Evolutionary conservation across 108 stramenopile genomes (phyloP).

Genomic region (Nitzschia palea): DNA sequence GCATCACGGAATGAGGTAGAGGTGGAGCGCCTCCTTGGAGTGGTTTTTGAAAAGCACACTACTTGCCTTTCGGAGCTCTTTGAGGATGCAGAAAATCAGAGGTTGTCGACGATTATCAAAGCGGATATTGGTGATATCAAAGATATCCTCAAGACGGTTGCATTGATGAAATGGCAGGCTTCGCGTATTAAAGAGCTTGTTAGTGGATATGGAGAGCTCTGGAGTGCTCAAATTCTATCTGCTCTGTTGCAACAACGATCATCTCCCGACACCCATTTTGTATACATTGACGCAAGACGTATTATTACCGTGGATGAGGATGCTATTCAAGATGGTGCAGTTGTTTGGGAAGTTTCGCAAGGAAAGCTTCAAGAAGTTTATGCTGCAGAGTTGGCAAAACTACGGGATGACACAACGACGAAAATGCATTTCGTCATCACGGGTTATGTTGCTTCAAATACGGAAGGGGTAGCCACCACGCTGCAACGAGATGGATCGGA

Average conservation of each 20-base stretch:
- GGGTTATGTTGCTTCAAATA: constrained; percentile 90
- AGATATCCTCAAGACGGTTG: constrained; percentile 82
- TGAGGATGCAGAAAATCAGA: constrained; percentile 22
- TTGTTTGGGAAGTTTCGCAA: constrained; percentile 63
- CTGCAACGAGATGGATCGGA: constrained; percentile 87
- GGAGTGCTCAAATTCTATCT: constrained; percentile 81
- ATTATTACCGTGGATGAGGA: constrained; percentile 81
- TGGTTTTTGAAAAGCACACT: constrained; percentile 51
- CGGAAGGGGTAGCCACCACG: constrained; percentile 85
- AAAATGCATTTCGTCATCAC: constrained; percentile 78
- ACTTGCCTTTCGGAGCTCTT: constrained; percentile 47
- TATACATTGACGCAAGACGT: constrained; percentile 78
- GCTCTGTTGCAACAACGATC: constrained; percentile 37
- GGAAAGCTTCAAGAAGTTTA: constrained; percentile 43
- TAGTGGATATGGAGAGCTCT: constrained; percentile 86
- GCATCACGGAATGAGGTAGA: constrained; percentile 41
- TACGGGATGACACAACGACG: constrained; percentile 1
- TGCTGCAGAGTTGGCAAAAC: constrained; percentile 25
- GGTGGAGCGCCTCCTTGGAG: constrained; percentile 37
- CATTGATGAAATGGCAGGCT: constrained; percentile 79
- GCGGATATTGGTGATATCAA: constrained; percentile 66
- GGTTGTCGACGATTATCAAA: constrained; percentile 44
- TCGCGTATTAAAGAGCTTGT: constrained; percentile 64
- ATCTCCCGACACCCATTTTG: constrained; percentile 39
- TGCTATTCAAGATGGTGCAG: constrained; percentile 60